Evolutionary conservation across 176 grass and related monocot species (phyloP).

Genomic region (Oryza brachyantha): DNA sequence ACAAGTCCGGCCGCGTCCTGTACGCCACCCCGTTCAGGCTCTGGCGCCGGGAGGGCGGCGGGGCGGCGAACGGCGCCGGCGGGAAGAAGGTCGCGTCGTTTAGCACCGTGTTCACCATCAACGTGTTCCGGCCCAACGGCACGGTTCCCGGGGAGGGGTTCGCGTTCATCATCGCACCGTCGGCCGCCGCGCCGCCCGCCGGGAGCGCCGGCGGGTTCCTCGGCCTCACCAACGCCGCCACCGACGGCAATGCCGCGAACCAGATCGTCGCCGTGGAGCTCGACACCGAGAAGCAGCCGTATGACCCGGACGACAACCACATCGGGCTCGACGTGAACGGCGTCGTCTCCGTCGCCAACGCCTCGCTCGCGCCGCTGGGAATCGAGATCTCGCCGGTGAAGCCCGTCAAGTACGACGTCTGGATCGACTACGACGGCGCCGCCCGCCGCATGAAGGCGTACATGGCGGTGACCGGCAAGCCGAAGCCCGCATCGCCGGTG

Average conservation of each 20-base stretch:
- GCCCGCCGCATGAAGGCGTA: slow-evolving; percentile 41
- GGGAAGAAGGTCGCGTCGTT: slow-evolving; percentile 59
- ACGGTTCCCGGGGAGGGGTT: slow-evolving; percentile 63
- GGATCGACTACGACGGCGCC: slow-evolving; percentile 79
- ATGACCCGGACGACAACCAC: slow-evolving; percentile 85
- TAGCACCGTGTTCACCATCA: slow-evolving; percentile 60
- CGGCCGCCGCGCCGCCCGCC: slow-evolving; percentile 18
- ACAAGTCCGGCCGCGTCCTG: slow-evolving; percentile 71
- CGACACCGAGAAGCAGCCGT: slow-evolving; percentile 66
- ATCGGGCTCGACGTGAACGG: slow-evolving; percentile 78
- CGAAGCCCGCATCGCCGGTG: slow-evolving; percentile 28
- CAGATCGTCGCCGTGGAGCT: slow-evolving; percentile 79
- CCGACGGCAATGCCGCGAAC: slow-evolving; percentile 52
- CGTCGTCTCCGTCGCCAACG: slow-evolving; percentile 48
- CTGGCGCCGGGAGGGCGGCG: slow-evolving; percentile 34
- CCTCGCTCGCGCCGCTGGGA: slow-evolving; percentile 35
- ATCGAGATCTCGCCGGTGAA: slow-evolving; percentile 56
- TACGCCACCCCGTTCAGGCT: slow-evolving; percentile 40
- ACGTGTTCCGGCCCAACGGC: slow-evolving; percentile 41
- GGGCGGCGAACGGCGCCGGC: background rate
- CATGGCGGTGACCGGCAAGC: slow-evolving; percentile 25
- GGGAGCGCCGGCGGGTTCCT: slow-evolving; percentile 52
- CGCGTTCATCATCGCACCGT: slow-evolving; percentile 63
- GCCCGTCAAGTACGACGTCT: slow-evolving; percentile 56
- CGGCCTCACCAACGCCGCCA: slow-evolving; percentile 61